Percentiles rank a stretch among this genome's conserved stretches.
These are phyloP conservation scores for Penicillium psychrosexuale DNA, from an alignment of 2,329 filamentous ascomycete species.

Conservation along the genomic window DNA sequence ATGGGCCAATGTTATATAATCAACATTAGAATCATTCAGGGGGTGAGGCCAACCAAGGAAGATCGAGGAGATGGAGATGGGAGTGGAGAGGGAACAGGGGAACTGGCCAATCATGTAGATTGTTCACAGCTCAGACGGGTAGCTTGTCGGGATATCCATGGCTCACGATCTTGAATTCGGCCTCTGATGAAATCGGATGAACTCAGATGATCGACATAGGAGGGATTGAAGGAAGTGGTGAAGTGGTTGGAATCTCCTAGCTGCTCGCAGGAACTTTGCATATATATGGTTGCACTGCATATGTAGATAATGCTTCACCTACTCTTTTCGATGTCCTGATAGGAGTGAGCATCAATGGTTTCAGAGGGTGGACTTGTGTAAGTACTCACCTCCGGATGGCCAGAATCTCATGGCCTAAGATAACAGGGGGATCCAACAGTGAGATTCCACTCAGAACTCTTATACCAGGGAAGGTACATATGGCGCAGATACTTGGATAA, in stretches of 20 bases:
- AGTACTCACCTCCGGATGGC: too few relatives aligned
- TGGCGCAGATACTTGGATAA: neutral
- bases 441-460: too few relatives aligned
- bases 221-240: neutral
- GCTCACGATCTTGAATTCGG: neutral
- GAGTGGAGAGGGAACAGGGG: neutral
- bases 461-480: neutral
- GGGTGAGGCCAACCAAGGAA: neutral
- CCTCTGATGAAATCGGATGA: neutral
- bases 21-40: neutral
- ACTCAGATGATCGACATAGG: neutral
- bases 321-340: too few relatives aligned
- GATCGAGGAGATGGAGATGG: neutral
- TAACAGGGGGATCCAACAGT: too few relatives aligned
- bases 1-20: neutral
- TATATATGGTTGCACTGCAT: neutral
- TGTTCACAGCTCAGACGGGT: neutral
- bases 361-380: too few relatives aligned
- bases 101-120: neutral
- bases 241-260: neutral
- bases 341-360: too few relatives aligned
- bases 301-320: neutral
- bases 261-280: constrained; percentile 1
- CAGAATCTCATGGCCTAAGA: too few relatives aligned
- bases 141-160: neutral